Conservation (phyloP, 768 basidiomycete species). For the Tulasnella sp. region DNA sequence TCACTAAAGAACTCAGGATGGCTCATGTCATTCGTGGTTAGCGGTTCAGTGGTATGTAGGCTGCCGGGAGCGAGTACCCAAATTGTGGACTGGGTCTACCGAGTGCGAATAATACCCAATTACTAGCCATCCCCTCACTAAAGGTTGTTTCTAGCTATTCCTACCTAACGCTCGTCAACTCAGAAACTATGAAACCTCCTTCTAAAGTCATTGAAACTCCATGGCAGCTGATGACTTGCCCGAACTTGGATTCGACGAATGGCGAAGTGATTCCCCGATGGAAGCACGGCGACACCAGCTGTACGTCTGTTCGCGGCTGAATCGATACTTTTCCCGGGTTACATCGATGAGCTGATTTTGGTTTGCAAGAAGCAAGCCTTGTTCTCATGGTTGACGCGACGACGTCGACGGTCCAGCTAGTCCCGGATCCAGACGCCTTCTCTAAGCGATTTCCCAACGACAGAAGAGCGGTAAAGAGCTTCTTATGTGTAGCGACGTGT, state of each 20-base stretch:
- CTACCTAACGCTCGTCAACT: not conserved
- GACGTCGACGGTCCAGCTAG: not conserved
- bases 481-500: not conserved
- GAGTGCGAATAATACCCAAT: not conserved
- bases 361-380: not conserved
- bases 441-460: not conserved
- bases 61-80: no score
- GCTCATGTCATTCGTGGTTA: not conserved
- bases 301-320: not conserved
- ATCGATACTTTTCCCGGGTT: not conserved
- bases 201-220: not conserved
- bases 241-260: not conserved
- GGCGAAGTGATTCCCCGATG: not conserved
- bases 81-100: not conserved
- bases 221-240: not conserved
- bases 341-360: not conserved
- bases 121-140: not conserved
- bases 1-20: not conserved
- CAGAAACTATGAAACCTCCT: not conserved
- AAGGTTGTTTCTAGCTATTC: not conserved
- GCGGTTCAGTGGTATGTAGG: not conserved
- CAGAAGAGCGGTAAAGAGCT: not conserved
- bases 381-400: no score
- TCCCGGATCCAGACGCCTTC: not conserved
- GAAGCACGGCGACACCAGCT: not conserved